Percentiles rank a stretch among this genome's conserved stretches.
Evolutionary conservation across 495 filamentous ascomycete species (phyloP).

Genomic region (Talaromyces wortmannii): DNA sequence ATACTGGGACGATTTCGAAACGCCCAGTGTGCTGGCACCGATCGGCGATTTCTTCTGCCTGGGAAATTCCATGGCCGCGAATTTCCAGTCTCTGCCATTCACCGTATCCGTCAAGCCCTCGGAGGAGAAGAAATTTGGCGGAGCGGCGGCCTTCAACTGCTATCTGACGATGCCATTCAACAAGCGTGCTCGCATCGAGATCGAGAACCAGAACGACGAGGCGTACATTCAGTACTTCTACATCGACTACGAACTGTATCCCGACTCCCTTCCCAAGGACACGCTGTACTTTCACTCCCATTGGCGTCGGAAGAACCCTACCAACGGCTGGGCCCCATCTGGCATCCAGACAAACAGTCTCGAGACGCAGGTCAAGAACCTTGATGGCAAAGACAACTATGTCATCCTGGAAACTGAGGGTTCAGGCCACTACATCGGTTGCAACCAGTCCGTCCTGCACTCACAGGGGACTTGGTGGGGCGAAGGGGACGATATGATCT

Average conservation of each 20-base stretch:
- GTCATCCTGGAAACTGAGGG: constrained; percentile 12
- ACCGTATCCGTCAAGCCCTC: constrained; percentile 13
- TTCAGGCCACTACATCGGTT: constrained; percentile 13
- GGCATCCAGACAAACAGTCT: constrained; percentile 1
- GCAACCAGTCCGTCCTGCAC: constrained; percentile 16
- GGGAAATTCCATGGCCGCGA: constrained; percentile 13
- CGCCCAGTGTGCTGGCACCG: constrained; percentile 12
- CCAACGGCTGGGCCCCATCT: constrained; percentile 14
- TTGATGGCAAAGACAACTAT: constrained; percentile 2
- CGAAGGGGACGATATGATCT: constrained; percentile 20
- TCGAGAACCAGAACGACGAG: constrained; percentile 13
- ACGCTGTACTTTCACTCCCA: constrained; percentile 18
- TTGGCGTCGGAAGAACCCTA: constrained; percentile 16
- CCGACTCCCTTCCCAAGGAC: constrained; percentile 11
- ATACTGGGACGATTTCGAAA: constrained; percentile 11
- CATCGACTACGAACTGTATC: constrained; percentile 16
- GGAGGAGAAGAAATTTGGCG: constrained; percentile 16
- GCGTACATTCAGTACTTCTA: constrained; percentile 18
- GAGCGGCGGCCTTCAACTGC: constrained; percentile 14
- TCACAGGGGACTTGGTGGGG: constrained; percentile 18
- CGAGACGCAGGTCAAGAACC: constrained; percentile 1
- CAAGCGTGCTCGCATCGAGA: constrained; percentile 13
- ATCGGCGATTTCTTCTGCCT: constrained; percentile 17
- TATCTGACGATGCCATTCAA: constrained; percentile 17
- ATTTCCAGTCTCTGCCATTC: constrained; percentile 15